These are phyloP conservation scores for Capsicum baccatum DNA, from an alignment of 257 asterid species.

Conservation along the genomic window DNA sequence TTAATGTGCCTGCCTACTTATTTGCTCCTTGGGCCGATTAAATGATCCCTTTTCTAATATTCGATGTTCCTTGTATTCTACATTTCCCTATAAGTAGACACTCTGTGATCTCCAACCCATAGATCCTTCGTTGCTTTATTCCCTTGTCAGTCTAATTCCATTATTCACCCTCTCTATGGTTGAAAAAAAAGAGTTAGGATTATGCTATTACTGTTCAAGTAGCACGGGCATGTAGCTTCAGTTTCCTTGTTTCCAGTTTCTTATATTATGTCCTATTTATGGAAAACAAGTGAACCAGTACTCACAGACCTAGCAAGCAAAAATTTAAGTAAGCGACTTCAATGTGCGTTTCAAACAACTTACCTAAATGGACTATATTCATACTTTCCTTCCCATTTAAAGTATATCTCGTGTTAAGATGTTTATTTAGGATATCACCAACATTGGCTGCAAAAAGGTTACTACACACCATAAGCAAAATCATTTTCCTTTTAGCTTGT, in stretches of 20 bases:
- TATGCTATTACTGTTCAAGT: not conserved
- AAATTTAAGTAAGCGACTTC: not conserved
- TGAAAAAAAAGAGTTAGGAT: not conserved
- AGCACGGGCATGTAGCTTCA: not conserved
- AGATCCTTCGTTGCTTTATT: not conserved
- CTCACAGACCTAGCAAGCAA: not conserved
- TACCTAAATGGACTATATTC: not conserved
- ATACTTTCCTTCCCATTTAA: not conserved
- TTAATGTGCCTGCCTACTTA: not conserved
- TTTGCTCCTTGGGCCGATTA: not conserved
- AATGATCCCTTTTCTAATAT: not conserved
- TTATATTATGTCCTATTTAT: not conserved
- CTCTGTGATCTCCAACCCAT: not conserved
- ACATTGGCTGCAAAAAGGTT: not conserved
- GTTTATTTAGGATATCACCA: not conserved
- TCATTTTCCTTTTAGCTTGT: not conserved
- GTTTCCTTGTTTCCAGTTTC: slow-evolving; percentile 4
- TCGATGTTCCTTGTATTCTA: not conserved
- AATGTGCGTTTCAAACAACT: not conserved
- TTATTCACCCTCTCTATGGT: not conserved
- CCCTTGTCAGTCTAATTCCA: not conserved
- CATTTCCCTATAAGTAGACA: not conserved
- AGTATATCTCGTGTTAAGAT: not conserved
- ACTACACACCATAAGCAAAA: not conserved
- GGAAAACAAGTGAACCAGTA: not conserved